These are phyloP conservation scores for Boletus austroedulis DNA, from an alignment of 1,284 basidiomycete genomes.

Conservation along the genomic window DNA sequence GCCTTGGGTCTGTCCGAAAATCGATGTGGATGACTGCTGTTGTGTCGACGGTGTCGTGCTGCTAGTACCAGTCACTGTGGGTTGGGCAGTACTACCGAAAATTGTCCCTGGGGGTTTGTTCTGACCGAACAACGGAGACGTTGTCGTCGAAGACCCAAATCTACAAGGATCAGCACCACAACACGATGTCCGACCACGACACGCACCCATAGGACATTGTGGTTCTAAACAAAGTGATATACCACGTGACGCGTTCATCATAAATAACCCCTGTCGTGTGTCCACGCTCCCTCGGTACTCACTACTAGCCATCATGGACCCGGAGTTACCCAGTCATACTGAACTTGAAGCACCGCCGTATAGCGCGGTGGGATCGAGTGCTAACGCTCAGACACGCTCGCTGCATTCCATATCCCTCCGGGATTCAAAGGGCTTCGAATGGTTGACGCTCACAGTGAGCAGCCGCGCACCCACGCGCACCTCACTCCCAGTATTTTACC, in stretches of 20 bases:
- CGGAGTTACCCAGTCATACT: constrained; percentile 20
- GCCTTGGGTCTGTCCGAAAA: constrained; percentile 37
- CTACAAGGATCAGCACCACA: constrained; percentile 16
- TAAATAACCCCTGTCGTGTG: constrained; percentile 16
- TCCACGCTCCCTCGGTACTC: background rate
- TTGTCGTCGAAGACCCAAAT: constrained; percentile 19
- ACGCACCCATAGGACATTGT: constrained; percentile 28
- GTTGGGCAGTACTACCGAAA: constrained; percentile 35
- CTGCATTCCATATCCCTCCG: constrained; percentile 41
- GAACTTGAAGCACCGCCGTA: background rate
- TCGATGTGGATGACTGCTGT: constrained; percentile 30
- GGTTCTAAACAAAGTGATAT: background rate
- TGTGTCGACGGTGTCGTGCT: constrained; percentile 28
- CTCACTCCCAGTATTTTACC: constrained; percentile 41
- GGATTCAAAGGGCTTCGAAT: constrained; percentile 40
- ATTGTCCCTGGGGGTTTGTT: constrained; percentile 12
- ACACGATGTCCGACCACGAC: background rate
- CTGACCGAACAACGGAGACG: constrained; percentile 36
- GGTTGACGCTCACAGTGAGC: constrained; percentile 43
- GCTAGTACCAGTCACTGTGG: constrained; percentile 16
- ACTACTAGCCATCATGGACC: background rate
- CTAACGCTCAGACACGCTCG: constrained; percentile 8
- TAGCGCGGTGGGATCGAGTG: background rate
- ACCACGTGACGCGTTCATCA: constrained; percentile 15
- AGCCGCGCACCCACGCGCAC: constrained; percentile 39